A percentile compares a stretch with the other conserved stretches of the same genome.
phyloP scores from a whole-genome alignment of 495 filamentous ascomycete genomes.

The Peziza echinospora region DNA sequence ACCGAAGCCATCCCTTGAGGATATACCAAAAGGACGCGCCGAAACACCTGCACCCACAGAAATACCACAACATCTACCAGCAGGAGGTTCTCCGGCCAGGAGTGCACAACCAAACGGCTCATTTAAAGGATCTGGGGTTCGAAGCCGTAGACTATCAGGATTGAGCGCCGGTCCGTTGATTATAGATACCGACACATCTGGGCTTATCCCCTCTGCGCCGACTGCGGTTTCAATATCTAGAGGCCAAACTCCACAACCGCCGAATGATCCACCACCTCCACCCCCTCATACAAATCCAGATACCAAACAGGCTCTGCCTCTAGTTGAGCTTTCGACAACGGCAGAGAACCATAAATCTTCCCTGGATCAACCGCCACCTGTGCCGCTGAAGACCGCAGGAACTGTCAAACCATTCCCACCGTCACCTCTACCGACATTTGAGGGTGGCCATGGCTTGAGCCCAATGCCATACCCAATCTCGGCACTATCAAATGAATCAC shows the following conservation, averaged over 20 bases:
- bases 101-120: background rate
- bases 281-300: too few species aligned
- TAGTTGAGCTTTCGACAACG: too few species aligned
- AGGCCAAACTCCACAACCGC: too few species aligned
- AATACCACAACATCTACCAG: background rate
- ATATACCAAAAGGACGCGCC: constrained; percentile 16
- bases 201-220: constrained; percentile 20
- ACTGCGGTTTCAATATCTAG: constrained; percentile 4
- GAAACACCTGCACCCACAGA: background rate
- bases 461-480: background rate
- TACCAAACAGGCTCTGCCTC: too few species aligned
- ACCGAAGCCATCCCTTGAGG: constrained; percentile 10
- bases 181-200: constrained; percentile 53
- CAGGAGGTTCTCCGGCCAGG: background rate
- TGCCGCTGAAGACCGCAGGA: constrained; percentile 7
- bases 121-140: constrained; percentile 33
- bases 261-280: background rate
- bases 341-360: too few species aligned
- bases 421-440: constrained; percentile 2
- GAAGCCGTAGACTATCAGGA: constrained; percentile 61
- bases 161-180: constrained; percentile 60
- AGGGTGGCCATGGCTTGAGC: background rate
- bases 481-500: background rate
- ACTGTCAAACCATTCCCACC: constrained; percentile 3
- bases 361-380: constrained; percentile 20